Base-by-base conservation (phyloP, 169 alveolate genomes). In the Theileria luwenshuni region DNA sequence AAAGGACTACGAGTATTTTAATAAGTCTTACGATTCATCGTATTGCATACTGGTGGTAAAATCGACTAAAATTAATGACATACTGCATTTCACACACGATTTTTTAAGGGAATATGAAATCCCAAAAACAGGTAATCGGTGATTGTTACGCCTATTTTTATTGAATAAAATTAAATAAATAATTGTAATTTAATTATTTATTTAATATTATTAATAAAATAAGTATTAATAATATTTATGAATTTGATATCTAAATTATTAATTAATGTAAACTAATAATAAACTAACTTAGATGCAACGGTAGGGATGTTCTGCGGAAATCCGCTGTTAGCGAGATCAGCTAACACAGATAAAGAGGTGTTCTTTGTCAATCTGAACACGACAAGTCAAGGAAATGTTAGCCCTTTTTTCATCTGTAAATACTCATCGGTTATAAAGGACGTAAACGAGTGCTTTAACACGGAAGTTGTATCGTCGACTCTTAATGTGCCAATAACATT, bases 291-390 rank as follows among this genome's bases (percentile, higher is more conserved):
- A n/a, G n/a, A 56, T 12, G 10, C 21, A 19, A 59, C 42, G 3
- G 73, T 23, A 19, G 87, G 87, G 25, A 60, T 75, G 58, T 79
- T 71, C 70, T 79, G 87, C 28, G 87, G 84, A 19, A 79, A 79
- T 56, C 83, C 87, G 27, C 27, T 79, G 42, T 42, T 79, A 10
- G 74, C 71, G 35, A 64, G 87, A 21, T 41, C 73, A 21, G 83
- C 87, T 3, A 71, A 72, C 3, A 64, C 74, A 3, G 45, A 28
- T 19, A 47, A 70, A n/a, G 48, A 62, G 7, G 73, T 79, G 21
- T 79, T 25, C 71, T n/a, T 79, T 21, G 38, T 79, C 28, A 79
- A 79, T 70, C 45, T 42, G 43, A 72, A 58, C 23, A 19, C n/a
- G 23, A 21, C 45, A 7, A 72, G 73, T 33, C 35, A 38, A 8